phyloP scores from a whole-genome alignment of 2,329 filamentous ascomycete species.

The Cladophialophora psammophila region DNA sequence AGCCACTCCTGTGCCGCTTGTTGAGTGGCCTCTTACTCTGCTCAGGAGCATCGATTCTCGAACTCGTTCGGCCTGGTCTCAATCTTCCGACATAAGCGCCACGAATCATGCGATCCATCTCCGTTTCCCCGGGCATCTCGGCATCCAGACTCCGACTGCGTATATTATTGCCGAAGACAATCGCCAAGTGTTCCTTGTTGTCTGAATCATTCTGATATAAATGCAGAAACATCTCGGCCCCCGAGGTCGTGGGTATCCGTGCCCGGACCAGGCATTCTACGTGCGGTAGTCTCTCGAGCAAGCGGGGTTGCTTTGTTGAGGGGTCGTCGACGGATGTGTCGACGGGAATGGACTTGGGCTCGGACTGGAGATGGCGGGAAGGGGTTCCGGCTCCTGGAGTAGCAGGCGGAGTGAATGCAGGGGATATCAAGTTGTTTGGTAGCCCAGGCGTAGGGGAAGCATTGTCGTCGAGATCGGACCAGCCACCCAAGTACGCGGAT shows the following conservation, averaged over 20 bases:
- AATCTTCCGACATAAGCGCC: slow-evolving; percentile 90
- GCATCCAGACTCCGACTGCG: slow-evolving; percentile 68
- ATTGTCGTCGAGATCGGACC: slow-evolving; percentile 39
- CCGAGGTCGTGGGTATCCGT: slow-evolving; percentile 88
- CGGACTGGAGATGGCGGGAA: slow-evolving; percentile 45
- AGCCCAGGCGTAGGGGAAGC: slow-evolving; percentile 53
- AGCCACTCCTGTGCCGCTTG: slow-evolving; percentile 29
- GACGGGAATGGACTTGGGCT: slow-evolving; percentile 54
- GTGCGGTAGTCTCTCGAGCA: slow-evolving; percentile 77
- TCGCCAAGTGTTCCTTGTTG: slow-evolving; percentile 94
- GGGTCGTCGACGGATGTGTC: slow-evolving; percentile 45
- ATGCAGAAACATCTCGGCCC: slow-evolving; percentile 96
- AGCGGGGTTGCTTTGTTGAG: slow-evolving; percentile 67
- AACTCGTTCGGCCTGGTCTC: slow-evolving; percentile 82
- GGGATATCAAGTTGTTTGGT: slow-evolving; percentile 62
- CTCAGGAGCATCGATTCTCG: slow-evolving; percentile 62
- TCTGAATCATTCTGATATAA: slow-evolving; percentile 92
- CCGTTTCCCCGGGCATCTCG: slow-evolving; percentile 55
- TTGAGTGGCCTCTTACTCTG: slow-evolving; percentile 23
- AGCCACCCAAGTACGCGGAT: slow-evolving; percentile 40
- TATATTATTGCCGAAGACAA: slow-evolving; percentile 91
- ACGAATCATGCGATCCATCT: slow-evolving; percentile 79
- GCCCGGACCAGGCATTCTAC: slow-evolving; percentile 96
- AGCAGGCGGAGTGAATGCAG: slow-evolving; percentile 58
- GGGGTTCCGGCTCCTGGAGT: slow-evolving; percentile 44